phyloP scores from a whole-genome alignment of 192 early-diverging fungal genomes.

The Backusella luteola region DNA sequence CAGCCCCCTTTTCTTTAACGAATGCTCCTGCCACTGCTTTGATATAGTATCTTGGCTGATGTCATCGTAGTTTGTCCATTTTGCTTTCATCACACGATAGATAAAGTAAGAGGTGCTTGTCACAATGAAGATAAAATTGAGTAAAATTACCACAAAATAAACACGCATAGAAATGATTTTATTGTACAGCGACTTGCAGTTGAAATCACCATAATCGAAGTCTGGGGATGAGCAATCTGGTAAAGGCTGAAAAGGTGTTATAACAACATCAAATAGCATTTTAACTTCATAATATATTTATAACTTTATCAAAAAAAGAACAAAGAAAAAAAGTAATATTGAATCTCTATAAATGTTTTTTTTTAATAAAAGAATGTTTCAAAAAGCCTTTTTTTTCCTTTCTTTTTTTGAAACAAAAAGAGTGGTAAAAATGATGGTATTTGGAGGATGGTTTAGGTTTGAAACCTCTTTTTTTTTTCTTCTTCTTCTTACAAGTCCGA shows the following conservation, averaged over 20 bases:
- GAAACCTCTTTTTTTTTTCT: background rate
- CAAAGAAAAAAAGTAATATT: background rate
- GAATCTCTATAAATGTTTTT: background rate
- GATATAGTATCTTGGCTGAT: background rate
- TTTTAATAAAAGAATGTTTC: background rate
- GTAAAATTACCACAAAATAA: background rate
- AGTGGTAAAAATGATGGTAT: background rate
- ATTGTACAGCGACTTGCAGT: background rate
- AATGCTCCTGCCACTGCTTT: background rate
- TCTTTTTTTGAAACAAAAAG: background rate
- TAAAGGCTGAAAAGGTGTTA: conserved; percentile 1
- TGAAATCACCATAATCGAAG: background rate
- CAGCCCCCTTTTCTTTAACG: conserved; percentile 12
- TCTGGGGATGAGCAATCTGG: background rate
- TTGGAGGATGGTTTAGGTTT: background rate
- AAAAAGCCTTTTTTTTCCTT: background rate
- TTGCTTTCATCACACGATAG: background rate
- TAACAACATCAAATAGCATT: background rate
- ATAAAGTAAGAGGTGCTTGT: conserved; percentile 10
- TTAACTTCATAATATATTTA: background rate
- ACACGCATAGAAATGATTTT: conserved; percentile 1
- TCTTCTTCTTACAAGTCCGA: background rate
- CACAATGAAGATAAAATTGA: conserved; percentile 18
- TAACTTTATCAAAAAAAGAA: background rate
- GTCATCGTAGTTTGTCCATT: background rate